Evolutionary conservation across 345 rosid genomes (phyloP).

Genomic region (Aquilaria sinensis): DNA sequence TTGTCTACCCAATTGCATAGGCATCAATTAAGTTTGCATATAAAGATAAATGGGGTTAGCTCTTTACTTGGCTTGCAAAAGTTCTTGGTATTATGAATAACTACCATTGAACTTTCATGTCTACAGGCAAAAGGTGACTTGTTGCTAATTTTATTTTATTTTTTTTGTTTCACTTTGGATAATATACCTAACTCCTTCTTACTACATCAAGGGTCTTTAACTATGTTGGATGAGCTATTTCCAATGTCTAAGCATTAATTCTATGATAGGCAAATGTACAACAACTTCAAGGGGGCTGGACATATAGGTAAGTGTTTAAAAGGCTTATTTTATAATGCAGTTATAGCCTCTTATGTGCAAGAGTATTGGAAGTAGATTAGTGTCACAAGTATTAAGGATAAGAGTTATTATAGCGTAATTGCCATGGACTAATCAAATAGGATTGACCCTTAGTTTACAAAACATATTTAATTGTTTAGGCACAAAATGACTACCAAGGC

Average conservation of each 20-base stretch:
- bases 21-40: background rate
- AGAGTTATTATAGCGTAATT: too few species aligned
- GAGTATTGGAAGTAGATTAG: background rate
- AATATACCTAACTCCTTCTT: background rate
- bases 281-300: background rate
- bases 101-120: background rate
- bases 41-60: background rate
- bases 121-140: background rate
- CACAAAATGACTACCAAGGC: too few species aligned
- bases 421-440: too few species aligned
- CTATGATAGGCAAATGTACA: background rate
- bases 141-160: background rate
- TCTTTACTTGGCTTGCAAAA: background rate
- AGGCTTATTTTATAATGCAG: background rate
- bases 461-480: too few species aligned
- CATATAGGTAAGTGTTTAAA: background rate
- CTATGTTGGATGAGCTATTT: background rate
- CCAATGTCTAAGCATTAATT: background rate
- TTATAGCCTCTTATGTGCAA: background rate
- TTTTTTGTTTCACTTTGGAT: background rate
- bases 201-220: background rate
- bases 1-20: background rate
- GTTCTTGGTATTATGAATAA: background rate
- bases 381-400: background rate
- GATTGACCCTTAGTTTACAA: too few species aligned